phyloP scores from a whole-genome alignment of 495 filamentous ascomycete species.

The Trichocladium antarcticum region DNA sequence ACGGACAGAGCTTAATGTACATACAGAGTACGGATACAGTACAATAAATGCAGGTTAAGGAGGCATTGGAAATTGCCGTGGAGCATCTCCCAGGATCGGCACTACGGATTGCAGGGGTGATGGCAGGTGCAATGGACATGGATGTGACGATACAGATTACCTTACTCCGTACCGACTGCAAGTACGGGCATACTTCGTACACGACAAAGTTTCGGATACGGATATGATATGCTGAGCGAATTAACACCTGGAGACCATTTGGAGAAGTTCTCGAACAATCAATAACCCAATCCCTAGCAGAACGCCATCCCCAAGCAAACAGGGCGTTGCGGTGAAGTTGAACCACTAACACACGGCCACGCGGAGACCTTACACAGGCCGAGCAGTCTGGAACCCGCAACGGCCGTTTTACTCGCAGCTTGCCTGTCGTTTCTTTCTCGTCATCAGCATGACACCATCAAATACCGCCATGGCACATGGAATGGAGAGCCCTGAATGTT shows the following conservation, averaged over 20 bases:
- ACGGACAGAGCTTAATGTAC: too few species aligned
- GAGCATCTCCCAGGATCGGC: too few species aligned
- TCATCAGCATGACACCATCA: neutral
- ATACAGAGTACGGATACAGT: too few species aligned
- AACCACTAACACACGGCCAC: slow-evolving; percentile 3
- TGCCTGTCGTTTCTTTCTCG: neutral
- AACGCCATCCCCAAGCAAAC: neutral
- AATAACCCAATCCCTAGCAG: neutral
- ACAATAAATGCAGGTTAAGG: too few species aligned
- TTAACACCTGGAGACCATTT: slow-evolving; percentile 5
- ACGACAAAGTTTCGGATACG: neutral
- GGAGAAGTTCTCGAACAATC: slow-evolving; percentile 15
- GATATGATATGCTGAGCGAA: neutral
- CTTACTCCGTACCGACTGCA: too few species aligned
- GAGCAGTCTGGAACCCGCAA: neutral
- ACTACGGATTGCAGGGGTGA: too few species aligned
- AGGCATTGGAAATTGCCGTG: neutral
- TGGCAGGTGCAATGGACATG: too few species aligned
- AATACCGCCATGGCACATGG: neutral
- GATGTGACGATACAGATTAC: too few species aligned
- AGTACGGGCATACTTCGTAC: too few species aligned
- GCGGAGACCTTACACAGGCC: slow-evolving; percentile 2
- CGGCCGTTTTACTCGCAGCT: neutral
- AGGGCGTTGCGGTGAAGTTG: neutral
- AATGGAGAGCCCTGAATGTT: neutral